These are phyloP conservation scores for Lobosporangium transversale DNA, from an alignment of 192 early-diverging fungal species.

Conservation along the genomic window DNA sequence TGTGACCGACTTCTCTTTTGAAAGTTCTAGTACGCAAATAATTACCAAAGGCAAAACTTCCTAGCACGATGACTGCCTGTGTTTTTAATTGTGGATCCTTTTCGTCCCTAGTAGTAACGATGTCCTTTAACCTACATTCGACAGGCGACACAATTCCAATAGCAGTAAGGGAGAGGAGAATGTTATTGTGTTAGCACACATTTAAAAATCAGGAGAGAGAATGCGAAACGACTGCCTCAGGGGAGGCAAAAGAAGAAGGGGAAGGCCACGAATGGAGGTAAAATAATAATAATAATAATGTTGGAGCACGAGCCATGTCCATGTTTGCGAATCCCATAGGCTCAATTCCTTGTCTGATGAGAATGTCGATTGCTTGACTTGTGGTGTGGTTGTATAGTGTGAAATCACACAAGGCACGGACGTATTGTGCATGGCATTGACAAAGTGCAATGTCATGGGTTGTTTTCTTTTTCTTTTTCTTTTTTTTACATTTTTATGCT, in stretches of 20 bases:
- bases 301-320: conserved; percentile 27
- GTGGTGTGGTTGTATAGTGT: too few relatives aligned
- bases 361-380: too few relatives aligned
- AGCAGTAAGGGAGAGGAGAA: not conserved
- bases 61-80: conserved; percentile 73
- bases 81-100: conserved; percentile 60
- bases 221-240: not conserved
- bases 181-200: not conserved
- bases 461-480: too few relatives aligned
- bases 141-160: not conserved
- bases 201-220: conserved; percentile 3
- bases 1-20: not conserved
- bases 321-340: not conserved
- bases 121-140: conserved; percentile 63
- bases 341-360: not conserved
- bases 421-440: too few relatives aligned
- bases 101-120: conserved; percentile 53
- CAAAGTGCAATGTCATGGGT: too few relatives aligned
- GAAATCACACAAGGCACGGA: too few relatives aligned
- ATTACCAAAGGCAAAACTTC: conserved; percentile 75
- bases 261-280: conserved; percentile 4
- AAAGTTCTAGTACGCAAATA: not conserved
- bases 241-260: conserved; percentile 7
- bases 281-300: not conserved
- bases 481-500: too few relatives aligned